A percentile compares a stretch with the other conserved stretches of the same genome.
Evolutionary conservation across 164 flowering plant genomes (phyloP).

Genomic region (Vitis rupestris): DNA sequence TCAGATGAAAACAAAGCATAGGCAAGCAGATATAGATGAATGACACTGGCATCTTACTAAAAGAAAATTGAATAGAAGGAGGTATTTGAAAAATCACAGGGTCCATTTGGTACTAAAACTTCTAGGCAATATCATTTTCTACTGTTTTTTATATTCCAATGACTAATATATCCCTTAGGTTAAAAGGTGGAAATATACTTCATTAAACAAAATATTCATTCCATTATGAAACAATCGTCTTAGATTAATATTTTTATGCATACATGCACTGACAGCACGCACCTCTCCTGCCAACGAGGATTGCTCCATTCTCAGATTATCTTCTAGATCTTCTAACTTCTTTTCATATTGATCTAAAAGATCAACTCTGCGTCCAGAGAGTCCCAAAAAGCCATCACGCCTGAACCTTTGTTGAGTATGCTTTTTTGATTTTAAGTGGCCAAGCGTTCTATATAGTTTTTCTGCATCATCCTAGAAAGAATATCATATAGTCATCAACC

Average conservation of each 20-base stretch:
- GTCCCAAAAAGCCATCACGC: constrained; percentile 49
- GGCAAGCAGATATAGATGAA: too few relatives aligned
- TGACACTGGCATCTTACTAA: background rate
- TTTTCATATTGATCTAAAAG: constrained; percentile 43
- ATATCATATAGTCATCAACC: background rate
- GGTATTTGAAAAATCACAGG: background rate
- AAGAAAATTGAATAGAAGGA: background rate
- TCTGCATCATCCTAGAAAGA: constrained; percentile 40
- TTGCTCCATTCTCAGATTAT: constrained; percentile 41
- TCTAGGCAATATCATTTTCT: background rate
- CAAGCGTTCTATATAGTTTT: constrained; percentile 37
- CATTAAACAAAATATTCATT: background rate
- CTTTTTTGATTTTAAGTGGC: constrained; percentile 27
- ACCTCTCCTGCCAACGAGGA: constrained; percentile 47
- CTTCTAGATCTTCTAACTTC: constrained; percentile 47
- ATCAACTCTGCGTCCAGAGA: constrained; percentile 48
- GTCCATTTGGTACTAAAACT: background rate
- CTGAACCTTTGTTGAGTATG: constrained; percentile 19
- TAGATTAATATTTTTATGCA: background rate
- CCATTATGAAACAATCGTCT: background rate
- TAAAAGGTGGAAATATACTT: background rate
- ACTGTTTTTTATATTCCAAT: background rate
- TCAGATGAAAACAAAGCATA: too few relatives aligned
- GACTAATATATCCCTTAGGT: background rate
- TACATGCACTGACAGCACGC: background rate